Conservation (phyloP, 1,284 basidiomycete species). For the Apiotrichum laibachii region DNA sequence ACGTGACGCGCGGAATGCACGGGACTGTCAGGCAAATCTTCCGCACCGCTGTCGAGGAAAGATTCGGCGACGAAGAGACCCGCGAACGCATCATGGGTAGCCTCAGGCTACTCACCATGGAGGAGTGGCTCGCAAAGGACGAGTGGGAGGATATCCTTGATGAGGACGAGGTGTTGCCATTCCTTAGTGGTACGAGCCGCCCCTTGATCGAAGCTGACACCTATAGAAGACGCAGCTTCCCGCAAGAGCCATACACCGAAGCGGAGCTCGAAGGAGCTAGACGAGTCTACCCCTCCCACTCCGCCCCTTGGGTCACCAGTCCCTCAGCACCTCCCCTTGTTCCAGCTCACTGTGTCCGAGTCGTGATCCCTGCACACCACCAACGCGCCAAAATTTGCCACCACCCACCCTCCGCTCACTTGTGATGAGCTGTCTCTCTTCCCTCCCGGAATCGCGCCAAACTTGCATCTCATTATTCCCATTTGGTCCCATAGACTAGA, state of each 20-base stretch:
- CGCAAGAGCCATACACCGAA: not conserved
- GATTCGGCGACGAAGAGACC: not conserved
- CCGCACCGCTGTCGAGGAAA: not conserved
- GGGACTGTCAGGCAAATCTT: not conserved
- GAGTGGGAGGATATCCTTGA: conserved; percentile 11
- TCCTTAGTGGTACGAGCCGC: not conserved
- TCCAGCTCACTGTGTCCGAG: conserved; percentile 1
- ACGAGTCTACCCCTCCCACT: not conserved
- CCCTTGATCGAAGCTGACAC: not conserved
- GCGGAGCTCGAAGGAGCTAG: not conserved
- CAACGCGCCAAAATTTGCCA: not conserved
- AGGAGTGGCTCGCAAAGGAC: conserved; percentile 17
- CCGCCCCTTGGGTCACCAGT: not conserved
- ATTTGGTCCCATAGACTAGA: too few relatives aligned
- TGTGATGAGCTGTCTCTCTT: too few relatives aligned
- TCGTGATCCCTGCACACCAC: not conserved
- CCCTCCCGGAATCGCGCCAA: too few relatives aligned
- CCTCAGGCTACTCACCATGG: conserved; percentile 5
- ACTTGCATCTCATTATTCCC: too few relatives aligned
- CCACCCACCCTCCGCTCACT: too few relatives aligned
- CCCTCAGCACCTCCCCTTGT: not conserved
- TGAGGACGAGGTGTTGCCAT: conserved; percentile 7
- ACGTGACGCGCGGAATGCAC: not conserved
- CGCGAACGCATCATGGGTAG: conserved; percentile 12
- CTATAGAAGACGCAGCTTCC: not conserved